Evolutionary conservation across 1,284 basidiomycete species (phyloP).

Genomic region (Malassezia yamatoensis): DNA sequence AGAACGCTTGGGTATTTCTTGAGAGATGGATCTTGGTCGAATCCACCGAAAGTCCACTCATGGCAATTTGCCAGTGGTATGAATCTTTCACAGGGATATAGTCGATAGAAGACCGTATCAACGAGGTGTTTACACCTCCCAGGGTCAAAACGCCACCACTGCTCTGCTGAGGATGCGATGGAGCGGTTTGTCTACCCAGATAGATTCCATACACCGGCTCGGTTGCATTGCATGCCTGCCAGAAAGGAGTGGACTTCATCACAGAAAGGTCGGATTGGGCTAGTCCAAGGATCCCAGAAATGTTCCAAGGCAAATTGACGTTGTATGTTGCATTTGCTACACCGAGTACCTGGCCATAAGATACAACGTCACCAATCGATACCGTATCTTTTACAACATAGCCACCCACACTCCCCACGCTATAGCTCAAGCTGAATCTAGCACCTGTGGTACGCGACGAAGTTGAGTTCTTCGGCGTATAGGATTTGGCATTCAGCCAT

Average conservation of each 20-base stretch:
- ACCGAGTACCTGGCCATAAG: constrained; percentile 45
- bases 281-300: constrained; percentile 49
- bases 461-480: constrained; percentile 27
- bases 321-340: constrained; percentile 38
- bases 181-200: background rate
- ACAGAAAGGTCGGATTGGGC: constrained; percentile 46
- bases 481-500: constrained; percentile 55
- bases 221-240: constrained; percentile 50
- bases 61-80: constrained; percentile 31
- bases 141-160: constrained; percentile 35
- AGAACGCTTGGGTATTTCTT: constrained; percentile 23
- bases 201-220: background rate
- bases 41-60: constrained; percentile 22
- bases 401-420: constrained; percentile 65
- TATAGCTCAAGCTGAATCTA: constrained; percentile 67
- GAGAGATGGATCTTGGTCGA: constrained; percentile 17
- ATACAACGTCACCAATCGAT: constrained; percentile 44
- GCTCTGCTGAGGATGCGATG: background rate
- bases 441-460: constrained; percentile 23
- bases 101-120: constrained; percentile 29
- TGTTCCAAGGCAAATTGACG: constrained; percentile 43
- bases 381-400: constrained; percentile 57
- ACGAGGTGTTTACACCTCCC: constrained; percentile 25
- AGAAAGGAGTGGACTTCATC: constrained; percentile 57
- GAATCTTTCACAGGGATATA: constrained; percentile 23